Conservation (phyloP, 257 asterid genomes). For the Echium plantagineum region DNA sequence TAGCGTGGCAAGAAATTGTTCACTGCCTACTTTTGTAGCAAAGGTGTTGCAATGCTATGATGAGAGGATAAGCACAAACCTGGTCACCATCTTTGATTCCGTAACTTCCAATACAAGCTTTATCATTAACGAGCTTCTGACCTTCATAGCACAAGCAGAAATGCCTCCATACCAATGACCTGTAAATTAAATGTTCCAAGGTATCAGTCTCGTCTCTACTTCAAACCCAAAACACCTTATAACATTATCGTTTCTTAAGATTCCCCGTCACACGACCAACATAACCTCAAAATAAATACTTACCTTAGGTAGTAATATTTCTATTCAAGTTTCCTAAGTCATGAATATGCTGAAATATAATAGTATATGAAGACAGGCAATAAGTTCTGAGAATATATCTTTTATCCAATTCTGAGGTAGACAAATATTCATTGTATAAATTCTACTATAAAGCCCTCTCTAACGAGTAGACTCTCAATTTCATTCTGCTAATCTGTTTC, state of each 20-base stretch:
- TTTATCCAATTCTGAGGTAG: too few relatives aligned
- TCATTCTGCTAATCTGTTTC: too few relatives aligned
- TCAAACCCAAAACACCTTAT: not conserved
- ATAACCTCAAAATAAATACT: not conserved
- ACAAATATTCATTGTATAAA: too few relatives aligned
- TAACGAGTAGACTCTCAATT: too few relatives aligned
- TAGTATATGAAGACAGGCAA: not conserved
- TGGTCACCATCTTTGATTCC: conserved; percentile 20
- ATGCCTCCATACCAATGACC: conserved; percentile 20
- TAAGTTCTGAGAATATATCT: not conserved
- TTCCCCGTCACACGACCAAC: not conserved
- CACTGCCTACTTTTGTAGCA: not conserved
- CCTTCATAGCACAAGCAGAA: conserved; percentile 16
- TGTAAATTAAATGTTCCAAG: conserved; percentile 1
- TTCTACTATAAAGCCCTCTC: too few relatives aligned
- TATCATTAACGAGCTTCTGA: conserved; percentile 10
- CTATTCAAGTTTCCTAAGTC: not conserved
- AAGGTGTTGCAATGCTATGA: not conserved
- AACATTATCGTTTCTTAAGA: not conserved
- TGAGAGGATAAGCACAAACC: conserved; percentile 4
- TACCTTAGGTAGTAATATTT: not conserved
- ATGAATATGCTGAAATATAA: not conserved
- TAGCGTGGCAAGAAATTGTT: too few relatives aligned
- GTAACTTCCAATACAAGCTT: conserved; percentile 11
- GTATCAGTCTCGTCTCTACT: not conserved